phyloP scores from a whole-genome alignment of 2,329 filamentous ascomycete species.

The Penicillium sp. region DNA sequence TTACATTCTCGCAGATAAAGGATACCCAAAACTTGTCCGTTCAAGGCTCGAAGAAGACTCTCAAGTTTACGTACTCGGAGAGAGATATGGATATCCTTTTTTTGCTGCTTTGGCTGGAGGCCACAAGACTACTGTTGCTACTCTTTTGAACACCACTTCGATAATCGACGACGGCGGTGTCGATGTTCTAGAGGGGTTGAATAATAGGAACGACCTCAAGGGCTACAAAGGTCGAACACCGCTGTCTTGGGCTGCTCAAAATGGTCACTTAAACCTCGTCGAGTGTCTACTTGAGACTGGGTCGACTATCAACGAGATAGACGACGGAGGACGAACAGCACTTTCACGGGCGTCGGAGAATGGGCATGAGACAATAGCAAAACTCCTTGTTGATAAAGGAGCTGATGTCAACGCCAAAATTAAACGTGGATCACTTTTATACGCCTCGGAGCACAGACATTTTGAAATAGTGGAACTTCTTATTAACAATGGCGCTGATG shows the following conservation, averaged over 20 bases:
- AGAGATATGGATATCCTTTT: neutral
- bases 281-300: constrained; percentile 13
- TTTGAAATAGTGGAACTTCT: constrained; percentile 1
- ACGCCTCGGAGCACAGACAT: constrained; percentile 7
- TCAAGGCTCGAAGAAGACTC: constrained; percentile 20
- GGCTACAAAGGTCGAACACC: neutral
- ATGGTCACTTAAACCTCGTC: neutral
- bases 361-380: neutral
- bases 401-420: neutral
- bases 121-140: neutral
- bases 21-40: neutral
- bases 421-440: neutral
- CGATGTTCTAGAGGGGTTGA: neutral
- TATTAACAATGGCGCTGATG: constrained; percentile 8
- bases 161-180: neutral
- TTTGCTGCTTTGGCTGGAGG: constrained; percentile 7
- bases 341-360: neutral
- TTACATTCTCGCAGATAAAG: constrained; percentile 15
- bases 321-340: neutral
- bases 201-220: neutral
- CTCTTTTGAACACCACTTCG: neutral
- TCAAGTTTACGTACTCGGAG: neutral
- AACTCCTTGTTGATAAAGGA: neutral
- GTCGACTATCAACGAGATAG: neutral
- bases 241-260: constrained; percentile 3